These are phyloP conservation scores for Ampelocalamus luodianensis DNA, from an alignment of 176 grass and related monocot species.

Conservation along the genomic window DNA sequence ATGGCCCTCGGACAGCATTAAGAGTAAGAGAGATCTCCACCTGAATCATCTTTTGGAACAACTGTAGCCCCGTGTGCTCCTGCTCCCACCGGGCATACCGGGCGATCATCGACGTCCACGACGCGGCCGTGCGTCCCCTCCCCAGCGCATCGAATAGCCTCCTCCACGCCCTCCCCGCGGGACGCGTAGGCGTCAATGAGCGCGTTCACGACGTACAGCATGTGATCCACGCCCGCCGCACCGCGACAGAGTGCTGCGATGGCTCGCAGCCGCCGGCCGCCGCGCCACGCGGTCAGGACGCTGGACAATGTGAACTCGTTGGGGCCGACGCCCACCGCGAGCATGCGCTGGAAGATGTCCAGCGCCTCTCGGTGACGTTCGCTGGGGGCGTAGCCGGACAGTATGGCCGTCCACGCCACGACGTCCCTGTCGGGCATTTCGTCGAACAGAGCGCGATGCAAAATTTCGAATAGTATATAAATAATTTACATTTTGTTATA, in stretches of 20 bases:
- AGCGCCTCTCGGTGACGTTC: constrained; percentile 27
- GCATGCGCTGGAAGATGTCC: constrained; percentile 48
- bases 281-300: constrained; percentile 43
- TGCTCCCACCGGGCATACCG: constrained; percentile 43
- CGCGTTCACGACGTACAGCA: constrained; percentile 58
- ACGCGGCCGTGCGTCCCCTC: constrained; percentile 21
- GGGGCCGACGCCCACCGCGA: constrained; percentile 25
- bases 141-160: constrained; percentile 51
- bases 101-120: constrained; percentile 71
- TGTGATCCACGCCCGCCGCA: constrained; percentile 44
- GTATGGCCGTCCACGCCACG: constrained; percentile 67
- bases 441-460: constrained; percentile 54
- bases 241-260: constrained; percentile 30
- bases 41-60: constrained; percentile 56
- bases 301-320: constrained; percentile 65
- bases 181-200: constrained; percentile 53
- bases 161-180: constrained; percentile 19
- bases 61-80: constrained; percentile 21
- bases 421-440: constrained; percentile 57
- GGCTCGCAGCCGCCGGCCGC: background rate
- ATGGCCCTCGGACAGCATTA: background rate
- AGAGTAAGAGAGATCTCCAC: constrained; percentile 42
- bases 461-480: too few relatives aligned
- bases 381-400: constrained; percentile 60
- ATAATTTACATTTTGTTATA: too few relatives aligned